Percentiles rank a stretch among this genome's conserved stretches.
phyloP scores from a whole-genome alignment of 2,329 filamentous ascomycete species.

The Aspergillus tamarii region DNA sequence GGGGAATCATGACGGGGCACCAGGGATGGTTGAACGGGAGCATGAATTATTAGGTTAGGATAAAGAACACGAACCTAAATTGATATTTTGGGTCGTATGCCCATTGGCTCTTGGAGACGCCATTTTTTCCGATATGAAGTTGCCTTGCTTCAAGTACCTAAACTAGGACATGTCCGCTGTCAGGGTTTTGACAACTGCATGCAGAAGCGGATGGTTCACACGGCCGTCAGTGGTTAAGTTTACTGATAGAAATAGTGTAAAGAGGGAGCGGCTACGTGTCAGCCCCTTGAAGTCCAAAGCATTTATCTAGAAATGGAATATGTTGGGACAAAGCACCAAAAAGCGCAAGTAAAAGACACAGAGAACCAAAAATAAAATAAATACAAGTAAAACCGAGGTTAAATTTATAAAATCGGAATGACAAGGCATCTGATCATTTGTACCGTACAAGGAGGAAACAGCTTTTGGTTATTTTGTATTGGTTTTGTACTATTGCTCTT shows the following conservation, averaged over 20 bases:
- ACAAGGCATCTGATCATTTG: too few species aligned
- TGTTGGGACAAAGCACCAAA: not conserved
- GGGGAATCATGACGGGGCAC: not conserved
- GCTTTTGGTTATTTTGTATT: not conserved
- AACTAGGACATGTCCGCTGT: conserved; percentile 12
- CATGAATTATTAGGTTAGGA: conserved; percentile 3
- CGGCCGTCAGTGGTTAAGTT: not conserved
- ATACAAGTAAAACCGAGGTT: not conserved
- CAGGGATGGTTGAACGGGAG: not conserved
- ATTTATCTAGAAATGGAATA: not conserved
- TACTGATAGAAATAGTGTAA: not conserved
- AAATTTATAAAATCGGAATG: too few species aligned
- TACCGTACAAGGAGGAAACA: too few species aligned
- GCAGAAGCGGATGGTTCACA: not conserved
- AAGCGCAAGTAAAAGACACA: not conserved
- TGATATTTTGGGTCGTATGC: not conserved
- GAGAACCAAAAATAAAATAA: not conserved
- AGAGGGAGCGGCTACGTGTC: not conserved
- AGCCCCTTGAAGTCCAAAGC: not conserved
- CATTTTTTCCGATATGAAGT: conserved; percentile 17
- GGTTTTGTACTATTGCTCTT: not conserved
- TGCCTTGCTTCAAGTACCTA: conserved; percentile 9
- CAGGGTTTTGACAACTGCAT: conserved; percentile 3
- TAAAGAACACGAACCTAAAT: conserved; percentile 4
- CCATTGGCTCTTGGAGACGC: conserved; percentile 8